phyloP scores from a whole-genome alignment of 2,329 filamentous ascomycete genomes.

The Alternaria burnsii region DNA sequence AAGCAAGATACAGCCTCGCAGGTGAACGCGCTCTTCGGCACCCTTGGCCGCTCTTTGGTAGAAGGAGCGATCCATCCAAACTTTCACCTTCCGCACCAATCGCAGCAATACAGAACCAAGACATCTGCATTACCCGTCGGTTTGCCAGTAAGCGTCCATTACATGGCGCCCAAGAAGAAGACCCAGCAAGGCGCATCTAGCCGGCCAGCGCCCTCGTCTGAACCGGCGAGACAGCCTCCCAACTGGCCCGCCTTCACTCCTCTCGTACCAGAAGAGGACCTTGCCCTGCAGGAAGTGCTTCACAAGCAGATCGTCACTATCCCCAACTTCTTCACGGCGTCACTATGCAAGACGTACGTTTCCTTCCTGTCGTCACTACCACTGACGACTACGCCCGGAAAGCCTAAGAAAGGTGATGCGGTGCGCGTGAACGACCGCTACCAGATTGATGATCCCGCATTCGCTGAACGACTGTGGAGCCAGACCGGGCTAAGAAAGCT shows the following conservation, averaged over 20 bases:
- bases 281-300: slow-evolving; percentile 67
- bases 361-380: slow-evolving; percentile 75
- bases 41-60: slow-evolving; percentile 4
- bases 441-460: slow-evolving; percentile 77
- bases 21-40: background rate
- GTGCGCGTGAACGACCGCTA: slow-evolving; percentile 89
- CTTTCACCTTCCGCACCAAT: background rate
- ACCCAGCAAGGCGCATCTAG: slow-evolving; percentile 15
- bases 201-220: slow-evolving; percentile 4
- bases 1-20: background rate
- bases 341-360: slow-evolving; percentile 78
- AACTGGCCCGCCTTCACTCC: slow-evolving; percentile 79
- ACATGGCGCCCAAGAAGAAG: slow-evolving; percentile 47
- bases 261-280: slow-evolving; percentile 69
- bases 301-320: slow-evolving; percentile 75
- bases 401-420: slow-evolving; percentile 81
- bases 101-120: background rate
- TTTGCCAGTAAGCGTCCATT: background rate
- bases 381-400: slow-evolving; percentile 78
- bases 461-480: slow-evolving; percentile 79
- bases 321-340: slow-evolving; percentile 76
- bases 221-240: slow-evolving; percentile 46
- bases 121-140: background rate
- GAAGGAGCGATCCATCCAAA: slow-evolving; percentile 8
- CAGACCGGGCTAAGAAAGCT: slow-evolving; percentile 76